These are phyloP conservation scores for Pestalotiopsis sp. DNA, from an alignment of 2,329 filamentous ascomycete species.

Conservation along the genomic window DNA sequence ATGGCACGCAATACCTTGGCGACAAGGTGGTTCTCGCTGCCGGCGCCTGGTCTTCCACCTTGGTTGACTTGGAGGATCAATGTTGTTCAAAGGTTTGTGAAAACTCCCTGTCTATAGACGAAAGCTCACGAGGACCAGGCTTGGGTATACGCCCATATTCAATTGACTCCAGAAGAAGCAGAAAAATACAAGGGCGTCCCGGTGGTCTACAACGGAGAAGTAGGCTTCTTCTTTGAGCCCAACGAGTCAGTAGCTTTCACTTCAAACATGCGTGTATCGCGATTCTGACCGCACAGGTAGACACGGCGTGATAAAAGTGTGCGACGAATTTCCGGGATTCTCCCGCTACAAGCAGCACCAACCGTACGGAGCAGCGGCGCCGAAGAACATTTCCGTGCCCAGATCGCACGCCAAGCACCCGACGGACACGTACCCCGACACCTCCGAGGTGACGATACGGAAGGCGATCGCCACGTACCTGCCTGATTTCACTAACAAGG, in stretches of 20 bases:
- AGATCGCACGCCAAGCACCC: slow-evolving; percentile 38
- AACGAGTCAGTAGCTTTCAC: slow-evolving; percentile 30
- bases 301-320: slow-evolving; percentile 37
- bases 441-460: slow-evolving; percentile 31
- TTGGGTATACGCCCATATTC: slow-evolving; percentile 48
- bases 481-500: slow-evolving; percentile 28
- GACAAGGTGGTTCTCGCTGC: slow-evolving; percentile 46
- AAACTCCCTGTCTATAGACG: not conserved
- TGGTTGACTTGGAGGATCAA: slow-evolving; percentile 38
- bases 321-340: slow-evolving; percentile 42
- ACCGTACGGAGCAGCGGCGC: slow-evolving; percentile 35
- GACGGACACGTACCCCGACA: slow-evolving; percentile 36
- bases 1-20: slow-evolving; percentile 41
- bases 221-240: slow-evolving; percentile 52
- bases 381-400: slow-evolving; percentile 32
- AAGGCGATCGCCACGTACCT: slow-evolving; percentile 31
- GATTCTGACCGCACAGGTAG: slow-evolving; percentile 5
- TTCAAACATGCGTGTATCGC: not conserved
- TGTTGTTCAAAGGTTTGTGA: slow-evolving; percentile 35
- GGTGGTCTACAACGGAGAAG: slow-evolving; percentile 46
- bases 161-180: slow-evolving; percentile 40
- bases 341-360: slow-evolving; percentile 34
- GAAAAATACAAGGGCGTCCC: slow-evolving; percentile 41
- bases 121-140: slow-evolving; percentile 24
- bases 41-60: slow-evolving; percentile 36